Evolutionary conservation across 345 rosid species (phyloP).

Genomic region (Aquilaria sinensis): DNA sequence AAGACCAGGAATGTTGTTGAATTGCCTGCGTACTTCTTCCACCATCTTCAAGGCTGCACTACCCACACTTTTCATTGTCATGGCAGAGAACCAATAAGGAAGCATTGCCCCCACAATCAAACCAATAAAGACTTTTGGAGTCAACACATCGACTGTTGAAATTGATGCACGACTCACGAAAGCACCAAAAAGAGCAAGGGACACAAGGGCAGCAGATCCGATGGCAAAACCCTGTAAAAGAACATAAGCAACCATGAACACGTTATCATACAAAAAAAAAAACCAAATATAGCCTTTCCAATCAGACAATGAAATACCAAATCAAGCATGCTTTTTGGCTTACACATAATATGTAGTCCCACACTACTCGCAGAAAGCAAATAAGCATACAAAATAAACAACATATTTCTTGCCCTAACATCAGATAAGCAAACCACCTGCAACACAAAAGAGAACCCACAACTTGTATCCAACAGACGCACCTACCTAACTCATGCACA

Average conservation of each 20-base stretch:
- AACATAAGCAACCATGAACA: background rate
- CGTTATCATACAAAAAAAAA: background rate
- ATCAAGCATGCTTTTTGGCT: too few relatives aligned
- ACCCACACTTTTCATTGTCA: slow-evolving; percentile 99
- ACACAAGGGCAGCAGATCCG: slow-evolving; percentile 76
- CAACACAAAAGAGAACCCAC: too few relatives aligned
- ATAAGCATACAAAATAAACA: too few relatives aligned
- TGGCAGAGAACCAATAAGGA: slow-evolving; percentile 98
- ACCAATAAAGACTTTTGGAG: slow-evolving; percentile 91
- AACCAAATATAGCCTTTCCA: background rate
- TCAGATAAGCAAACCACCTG: too few relatives aligned
- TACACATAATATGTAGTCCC: too few relatives aligned
- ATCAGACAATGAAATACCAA: background rate
- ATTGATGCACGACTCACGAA: slow-evolving; percentile 87
- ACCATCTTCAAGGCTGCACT: slow-evolving; percentile 96
- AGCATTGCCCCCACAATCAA: slow-evolving; percentile 94
- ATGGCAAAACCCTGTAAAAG: slow-evolving; percentile 56
- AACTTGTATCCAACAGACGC: too few relatives aligned
- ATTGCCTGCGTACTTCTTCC: slow-evolving; percentile 94
- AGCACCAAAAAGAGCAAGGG: slow-evolving; percentile 93
- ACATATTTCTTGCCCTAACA: too few relatives aligned
- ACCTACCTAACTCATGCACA: too few relatives aligned
- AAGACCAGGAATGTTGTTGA: slow-evolving; percentile 91
- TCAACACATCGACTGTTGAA: slow-evolving; percentile 76
- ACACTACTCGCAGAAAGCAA: too few relatives aligned